phyloP scores from a whole-genome alignment of 140 eudicot species.

The Flaveria floridana region DNA sequence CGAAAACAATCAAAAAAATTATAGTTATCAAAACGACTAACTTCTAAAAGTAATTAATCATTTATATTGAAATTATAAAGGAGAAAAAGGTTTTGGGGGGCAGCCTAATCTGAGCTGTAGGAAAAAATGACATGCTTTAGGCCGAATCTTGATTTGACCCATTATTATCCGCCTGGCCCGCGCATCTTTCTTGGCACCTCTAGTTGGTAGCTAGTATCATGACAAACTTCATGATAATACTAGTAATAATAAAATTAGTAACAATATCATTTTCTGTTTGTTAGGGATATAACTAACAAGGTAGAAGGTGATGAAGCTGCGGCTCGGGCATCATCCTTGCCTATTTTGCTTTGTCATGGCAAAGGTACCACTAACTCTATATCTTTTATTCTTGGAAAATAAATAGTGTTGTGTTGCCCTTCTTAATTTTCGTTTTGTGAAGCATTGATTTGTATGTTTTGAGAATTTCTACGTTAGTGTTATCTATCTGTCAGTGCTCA shows the following conservation, averaged over 20 bases:
- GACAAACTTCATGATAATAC: neutral
- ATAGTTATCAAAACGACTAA: neutral
- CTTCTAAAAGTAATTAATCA: neutral
- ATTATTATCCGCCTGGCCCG: neutral
- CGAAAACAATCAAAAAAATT: neutral
- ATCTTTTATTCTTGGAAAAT: neutral
- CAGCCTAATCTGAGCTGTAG: neutral
- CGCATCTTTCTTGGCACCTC: neutral
- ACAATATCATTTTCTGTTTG: constrained; percentile 14
- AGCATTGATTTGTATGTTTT: neutral
- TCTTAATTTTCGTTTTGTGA: neutral
- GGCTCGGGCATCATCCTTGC: constrained; percentile 80
- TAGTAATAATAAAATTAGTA: neutral
- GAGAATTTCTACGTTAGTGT: neutral
- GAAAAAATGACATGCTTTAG: neutral
- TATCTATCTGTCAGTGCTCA: neutral
- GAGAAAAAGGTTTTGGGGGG: neutral
- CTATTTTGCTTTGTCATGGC: constrained; percentile 90
- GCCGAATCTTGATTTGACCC: neutral
- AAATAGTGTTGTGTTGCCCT: neutral
- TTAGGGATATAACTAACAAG: constrained; percentile 56
- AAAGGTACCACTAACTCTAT: constrained; percentile 49
- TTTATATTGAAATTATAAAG: neutral
- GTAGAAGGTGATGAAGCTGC: constrained; percentile 72
- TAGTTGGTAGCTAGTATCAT: neutral